These are phyloP conservation scores for Apium graveolens DNA, from an alignment of 129 eudicot species.

Conservation along the genomic window DNA sequence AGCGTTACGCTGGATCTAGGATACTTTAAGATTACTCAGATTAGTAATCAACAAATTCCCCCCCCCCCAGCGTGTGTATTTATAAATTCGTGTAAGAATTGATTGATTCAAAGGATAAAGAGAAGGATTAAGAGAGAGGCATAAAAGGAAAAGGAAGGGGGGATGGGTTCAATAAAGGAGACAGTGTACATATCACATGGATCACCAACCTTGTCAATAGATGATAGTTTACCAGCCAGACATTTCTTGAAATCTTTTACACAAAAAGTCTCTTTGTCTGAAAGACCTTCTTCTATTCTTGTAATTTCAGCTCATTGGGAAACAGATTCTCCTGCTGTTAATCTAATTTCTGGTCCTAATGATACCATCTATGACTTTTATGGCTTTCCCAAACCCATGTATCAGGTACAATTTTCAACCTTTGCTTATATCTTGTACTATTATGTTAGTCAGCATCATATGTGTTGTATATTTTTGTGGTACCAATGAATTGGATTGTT, in stretches of 20 bases:
- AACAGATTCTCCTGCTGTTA: constrained; percentile 58
- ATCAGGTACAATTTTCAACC: constrained; percentile 30
- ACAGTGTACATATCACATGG: constrained; percentile 86
- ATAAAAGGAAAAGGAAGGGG: too few relatives aligned
- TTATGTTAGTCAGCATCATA: too few relatives aligned
- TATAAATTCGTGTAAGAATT: neutral
- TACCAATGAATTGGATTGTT: too few relatives aligned
- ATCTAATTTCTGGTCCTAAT: constrained; percentile 32
- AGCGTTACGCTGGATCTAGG: too few relatives aligned
- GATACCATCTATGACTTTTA: constrained; percentile 76
- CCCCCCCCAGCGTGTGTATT: too few relatives aligned
- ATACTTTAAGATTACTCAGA: too few relatives aligned
- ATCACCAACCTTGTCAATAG: constrained; percentile 69
- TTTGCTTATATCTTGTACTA: too few relatives aligned
- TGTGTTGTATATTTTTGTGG: too few relatives aligned
- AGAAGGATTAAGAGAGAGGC: neutral
- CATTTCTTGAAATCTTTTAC: constrained; percentile 58
- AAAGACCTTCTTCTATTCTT: constrained; percentile 53
- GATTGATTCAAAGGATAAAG: neutral
- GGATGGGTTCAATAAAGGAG: constrained; percentile 20
- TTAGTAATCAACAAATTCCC: too few relatives aligned
- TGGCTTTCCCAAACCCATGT: constrained; percentile 57
- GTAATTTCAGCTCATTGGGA: constrained; percentile 89
- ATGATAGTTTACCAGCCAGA: constrained; percentile 63
- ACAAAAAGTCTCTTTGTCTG: constrained; percentile 30